phyloP scores from a whole-genome alignment of 129 eudicot species.

The Flaveria linearis region DNA sequence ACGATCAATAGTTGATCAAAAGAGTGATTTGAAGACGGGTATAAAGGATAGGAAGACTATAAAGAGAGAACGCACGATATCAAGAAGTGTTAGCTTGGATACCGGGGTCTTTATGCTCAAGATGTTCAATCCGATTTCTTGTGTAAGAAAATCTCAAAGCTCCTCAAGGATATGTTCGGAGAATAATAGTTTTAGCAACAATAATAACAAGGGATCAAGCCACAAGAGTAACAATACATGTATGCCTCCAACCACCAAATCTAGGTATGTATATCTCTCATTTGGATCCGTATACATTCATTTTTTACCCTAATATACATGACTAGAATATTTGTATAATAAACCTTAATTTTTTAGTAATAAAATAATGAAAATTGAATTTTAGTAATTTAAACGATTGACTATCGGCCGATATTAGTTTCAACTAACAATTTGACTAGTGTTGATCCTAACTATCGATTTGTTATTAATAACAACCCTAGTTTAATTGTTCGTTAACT shows the following conservation, averaged over 20 bases:
- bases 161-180: constrained; percentile 13
- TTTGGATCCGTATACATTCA: neutral
- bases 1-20: constrained; percentile 10
- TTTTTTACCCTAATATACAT: neutral
- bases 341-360: too few relatives aligned
- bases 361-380: too few relatives aligned
- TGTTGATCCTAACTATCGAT: too few relatives aligned
- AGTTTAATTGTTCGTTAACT: too few relatives aligned
- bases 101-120: constrained; percentile 55
- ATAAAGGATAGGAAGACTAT: constrained; percentile 11
- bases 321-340: too few relatives aligned
- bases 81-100: constrained; percentile 60
- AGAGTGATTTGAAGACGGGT: constrained; percentile 14
- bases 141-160: constrained; percentile 32
- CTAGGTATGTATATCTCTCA: constrained; percentile 19
- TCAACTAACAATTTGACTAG: too few relatives aligned
- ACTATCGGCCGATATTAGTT: too few relatives aligned
- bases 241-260: neutral
- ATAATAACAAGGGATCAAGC: constrained; percentile 13
- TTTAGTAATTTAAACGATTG: too few relatives aligned
- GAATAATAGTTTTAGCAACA: constrained; percentile 16
- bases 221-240: neutral
- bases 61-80: constrained; percentile 21
- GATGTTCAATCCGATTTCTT: constrained; percentile 47
- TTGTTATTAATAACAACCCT: too few relatives aligned